A percentile compares a stretch with the other conserved stretches of the same genome.
These are phyloP conservation scores for Saccharomycopsis hybrid DNA, from an alignment of 1,139 yeast species.

Conservation along the genomic window DNA sequence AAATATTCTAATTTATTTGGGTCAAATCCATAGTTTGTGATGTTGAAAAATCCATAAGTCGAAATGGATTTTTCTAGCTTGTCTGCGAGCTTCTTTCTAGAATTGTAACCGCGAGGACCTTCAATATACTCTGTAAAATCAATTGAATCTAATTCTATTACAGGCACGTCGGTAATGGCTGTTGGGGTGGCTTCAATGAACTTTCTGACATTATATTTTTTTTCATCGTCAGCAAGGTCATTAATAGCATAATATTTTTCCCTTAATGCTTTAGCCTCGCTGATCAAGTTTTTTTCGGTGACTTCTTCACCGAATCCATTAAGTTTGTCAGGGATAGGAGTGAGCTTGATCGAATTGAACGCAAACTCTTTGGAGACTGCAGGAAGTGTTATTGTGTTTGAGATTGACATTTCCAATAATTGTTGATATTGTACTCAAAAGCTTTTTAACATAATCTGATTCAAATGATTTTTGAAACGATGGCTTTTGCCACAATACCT, in stretches of 20 bases:
- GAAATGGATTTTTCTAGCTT: slow-evolving; percentile 34
- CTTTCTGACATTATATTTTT: slow-evolving; percentile 32
- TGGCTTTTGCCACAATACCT: too few species aligned
- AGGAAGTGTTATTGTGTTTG: slow-evolving; percentile 2
- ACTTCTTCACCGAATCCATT: slow-evolving; percentile 11
- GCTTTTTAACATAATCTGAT: too few species aligned
- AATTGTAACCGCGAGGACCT: slow-evolving; percentile 30
- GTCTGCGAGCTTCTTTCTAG: slow-evolving; percentile 31
- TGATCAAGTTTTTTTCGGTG: slow-evolving; percentile 1
- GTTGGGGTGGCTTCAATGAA: slow-evolving; percentile 30
- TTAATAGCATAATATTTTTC: slow-evolving; percentile 33
- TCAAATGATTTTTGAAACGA: too few species aligned
- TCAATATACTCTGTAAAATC: slow-evolving; percentile 34
- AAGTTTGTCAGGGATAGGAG: slow-evolving; percentile 15
- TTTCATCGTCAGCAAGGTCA: slow-evolving; percentile 22
- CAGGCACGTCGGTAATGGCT: slow-evolving; percentile 24
- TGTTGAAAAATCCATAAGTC: slow-evolving; percentile 41
- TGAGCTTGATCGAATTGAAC: slow-evolving; percentile 12
- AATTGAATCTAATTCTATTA: slow-evolving; percentile 33
- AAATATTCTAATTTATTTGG: slow-evolving; percentile 30
- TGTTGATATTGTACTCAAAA: too few species aligned
- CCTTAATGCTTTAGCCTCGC: slow-evolving; percentile 9
- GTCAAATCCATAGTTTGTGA: slow-evolving; percentile 35
- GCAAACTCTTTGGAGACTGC: background rate
- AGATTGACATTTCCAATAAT: too few species aligned